Evolutionary conservation across 805 yeast genomes (phyloP).

Genomic region (Kazachstania psychrophila): DNA sequence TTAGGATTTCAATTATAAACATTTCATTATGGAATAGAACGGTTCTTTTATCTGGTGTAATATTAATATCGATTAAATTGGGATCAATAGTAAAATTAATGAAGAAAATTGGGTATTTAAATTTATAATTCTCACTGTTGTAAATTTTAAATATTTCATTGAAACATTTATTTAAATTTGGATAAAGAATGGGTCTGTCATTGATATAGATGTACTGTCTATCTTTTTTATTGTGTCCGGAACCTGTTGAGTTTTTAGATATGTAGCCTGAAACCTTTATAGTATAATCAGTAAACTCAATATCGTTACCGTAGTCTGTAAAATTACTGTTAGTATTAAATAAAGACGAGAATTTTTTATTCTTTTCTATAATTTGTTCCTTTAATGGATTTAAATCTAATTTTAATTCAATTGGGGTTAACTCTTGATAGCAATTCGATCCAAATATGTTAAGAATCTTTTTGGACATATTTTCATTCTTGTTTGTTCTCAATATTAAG

Average conservation of each 20-base stretch:
- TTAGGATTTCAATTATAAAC: conserved; percentile 45
- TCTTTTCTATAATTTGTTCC: conserved; percentile 12
- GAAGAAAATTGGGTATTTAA: conserved; percentile 65
- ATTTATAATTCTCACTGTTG: conserved; percentile 38
- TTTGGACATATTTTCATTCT: conserved; percentile 38
- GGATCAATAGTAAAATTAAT: conserved; percentile 50
- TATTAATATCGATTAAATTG: conserved; percentile 63
- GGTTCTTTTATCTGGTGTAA: conserved; percentile 83
- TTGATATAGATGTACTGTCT: conserved; percentile 71
- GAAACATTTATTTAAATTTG: conserved; percentile 45
- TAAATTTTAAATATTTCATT: conserved; percentile 67
- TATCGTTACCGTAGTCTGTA: conserved; percentile 4
- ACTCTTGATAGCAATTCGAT: conserved; percentile 47
- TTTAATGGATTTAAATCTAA: conserved; percentile 31
- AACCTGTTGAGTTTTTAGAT: conserved; percentile 72
- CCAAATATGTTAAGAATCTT: conserved; percentile 69
- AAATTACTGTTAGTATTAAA: conserved; percentile 7
- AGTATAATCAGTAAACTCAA: conserved; percentile 20
- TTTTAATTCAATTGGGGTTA: conserved; percentile 40
- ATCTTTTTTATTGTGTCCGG: conserved; percentile 62
- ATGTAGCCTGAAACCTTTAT: conserved; percentile 49
- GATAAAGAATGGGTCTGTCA: conserved; percentile 59
- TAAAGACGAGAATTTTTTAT: neutral
- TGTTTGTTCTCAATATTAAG: conserved; percentile 51
- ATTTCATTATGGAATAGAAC: conserved; percentile 60